phyloP scores from a whole-genome alignment of 352 stramenopile genomes.

The Elongisporangium prolatum region DNA sequence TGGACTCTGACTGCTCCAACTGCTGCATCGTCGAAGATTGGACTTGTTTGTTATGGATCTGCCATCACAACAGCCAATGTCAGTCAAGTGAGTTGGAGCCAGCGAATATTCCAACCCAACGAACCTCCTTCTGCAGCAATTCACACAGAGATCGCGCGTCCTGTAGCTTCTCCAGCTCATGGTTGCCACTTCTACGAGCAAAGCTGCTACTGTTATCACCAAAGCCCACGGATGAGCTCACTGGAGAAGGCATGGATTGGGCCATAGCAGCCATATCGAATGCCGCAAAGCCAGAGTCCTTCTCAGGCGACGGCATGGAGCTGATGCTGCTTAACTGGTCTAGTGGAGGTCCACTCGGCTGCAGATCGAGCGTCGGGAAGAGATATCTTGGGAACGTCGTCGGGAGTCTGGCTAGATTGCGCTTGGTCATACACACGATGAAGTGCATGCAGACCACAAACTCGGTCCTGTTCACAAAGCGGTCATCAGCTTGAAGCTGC shows the following conservation, averaged over 20 bases:
- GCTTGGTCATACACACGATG: slow-evolving; percentile 77
- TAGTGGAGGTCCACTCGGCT: slow-evolving; percentile 6
- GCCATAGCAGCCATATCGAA: slow-evolving; percentile 1
- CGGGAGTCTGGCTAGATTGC: slow-evolving; percentile 44
- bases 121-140: slow-evolving; percentile 31
- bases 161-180: slow-evolving; percentile 22
- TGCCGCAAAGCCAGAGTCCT: slow-evolving; percentile 13
- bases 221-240: background rate
- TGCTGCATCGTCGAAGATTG: slow-evolving; percentile 18
- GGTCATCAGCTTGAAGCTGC: slow-evolving; percentile 20
- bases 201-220: background rate
- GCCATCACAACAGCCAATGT: background rate
- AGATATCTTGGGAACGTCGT: slow-evolving; percentile 45
- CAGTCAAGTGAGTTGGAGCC: background rate
- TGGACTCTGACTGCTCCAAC: slow-evolving; percentile 29
- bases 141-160: slow-evolving; percentile 34
- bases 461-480: slow-evolving; percentile 41
- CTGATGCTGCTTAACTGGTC: slow-evolving; percentile 13
- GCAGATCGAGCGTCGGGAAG: slow-evolving; percentile 59
- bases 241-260: background rate
- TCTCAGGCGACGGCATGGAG: slow-evolving; percentile 34
- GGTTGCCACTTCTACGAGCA: slow-evolving; percentile 1
- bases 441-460: slow-evolving; percentile 76
- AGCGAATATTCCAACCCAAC: background rate
- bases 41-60: slow-evolving; percentile 32